Conservation (phyloP, 139 green algal species). For the Picochlorum sp. region DNA sequence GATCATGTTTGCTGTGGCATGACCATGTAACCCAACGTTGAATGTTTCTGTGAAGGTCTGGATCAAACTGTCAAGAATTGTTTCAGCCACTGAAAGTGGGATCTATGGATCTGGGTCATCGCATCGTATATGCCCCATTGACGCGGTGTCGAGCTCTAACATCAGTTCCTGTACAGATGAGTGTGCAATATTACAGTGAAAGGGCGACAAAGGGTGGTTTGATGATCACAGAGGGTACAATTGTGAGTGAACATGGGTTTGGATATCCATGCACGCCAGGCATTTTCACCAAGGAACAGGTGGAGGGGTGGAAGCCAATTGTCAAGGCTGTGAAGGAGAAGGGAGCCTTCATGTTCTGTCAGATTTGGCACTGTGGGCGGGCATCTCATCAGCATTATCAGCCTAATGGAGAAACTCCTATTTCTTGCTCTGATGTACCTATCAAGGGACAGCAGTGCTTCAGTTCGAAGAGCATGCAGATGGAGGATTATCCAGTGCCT, state of each 20-base stretch:
- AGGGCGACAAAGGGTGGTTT: constrained; percentile 45
- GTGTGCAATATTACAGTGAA: constrained; percentile 46
- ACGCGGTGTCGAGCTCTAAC: constrained; percentile 54
- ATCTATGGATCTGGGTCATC: constrained; percentile 40
- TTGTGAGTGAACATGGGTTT: not conserved
- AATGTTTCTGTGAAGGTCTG: too few species aligned
- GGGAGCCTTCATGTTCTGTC: constrained; percentile 61
- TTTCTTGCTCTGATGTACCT: constrained; percentile 44
- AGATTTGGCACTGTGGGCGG: constrained; percentile 69
- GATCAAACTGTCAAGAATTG: not conserved
- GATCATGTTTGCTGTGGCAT: too few species aligned
- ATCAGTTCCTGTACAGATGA: constrained; percentile 27
- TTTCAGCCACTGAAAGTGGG: constrained; percentile 24
- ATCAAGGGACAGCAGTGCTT: constrained; percentile 24
- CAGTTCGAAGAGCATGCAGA: constrained; percentile 24
- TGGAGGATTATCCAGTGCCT: constrained; percentile 25
- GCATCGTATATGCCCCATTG: constrained; percentile 66
- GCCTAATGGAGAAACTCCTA: constrained; percentile 35
- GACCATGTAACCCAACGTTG: too few species aligned
- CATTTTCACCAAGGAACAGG: constrained; percentile 65
- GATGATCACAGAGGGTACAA: constrained; percentile 58
- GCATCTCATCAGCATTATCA: constrained; percentile 36
- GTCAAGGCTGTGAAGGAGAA: constrained; percentile 62
- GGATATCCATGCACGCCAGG: constrained; percentile 55
- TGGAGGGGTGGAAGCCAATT: constrained; percentile 79